Evolutionary conservation across 2,329 filamentous ascomycete species (phyloP).

Genomic region (Myrmaecium sp.): DNA sequence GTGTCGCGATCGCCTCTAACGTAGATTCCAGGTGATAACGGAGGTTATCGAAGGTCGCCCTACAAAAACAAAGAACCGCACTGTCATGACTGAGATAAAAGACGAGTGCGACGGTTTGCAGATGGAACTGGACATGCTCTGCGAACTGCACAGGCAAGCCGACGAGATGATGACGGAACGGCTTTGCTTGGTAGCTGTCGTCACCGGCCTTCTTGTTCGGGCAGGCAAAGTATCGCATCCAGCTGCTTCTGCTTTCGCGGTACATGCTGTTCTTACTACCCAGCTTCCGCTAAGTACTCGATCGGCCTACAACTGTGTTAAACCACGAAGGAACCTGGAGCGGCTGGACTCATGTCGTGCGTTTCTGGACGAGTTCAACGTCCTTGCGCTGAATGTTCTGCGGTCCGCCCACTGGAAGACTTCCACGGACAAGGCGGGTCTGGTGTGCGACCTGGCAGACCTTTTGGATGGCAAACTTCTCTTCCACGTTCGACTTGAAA

Average conservation of each 20-base stretch:
- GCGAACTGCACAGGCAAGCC: too few relatives aligned
- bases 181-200: too few relatives aligned
- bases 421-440: constrained; percentile 8
- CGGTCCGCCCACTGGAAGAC: constrained; percentile 19
- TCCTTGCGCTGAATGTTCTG: constrained; percentile 20
- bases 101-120: too few relatives aligned
- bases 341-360: too few relatives aligned
- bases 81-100: constrained; percentile 15
- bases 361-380: constrained; percentile 22
- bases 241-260: constrained; percentile 23
- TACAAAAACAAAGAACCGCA: constrained; percentile 12
- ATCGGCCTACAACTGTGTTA: too few relatives aligned
- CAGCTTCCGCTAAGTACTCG: constrained; percentile 25
- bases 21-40: constrained; percentile 25
- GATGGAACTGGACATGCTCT: too few relatives aligned
- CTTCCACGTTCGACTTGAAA: too few relatives aligned
- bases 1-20: too few relatives aligned
- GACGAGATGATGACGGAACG: too few relatives aligned
- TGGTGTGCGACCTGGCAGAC: constrained; percentile 33
- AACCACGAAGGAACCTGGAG: constrained; percentile 14
- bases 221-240: too few relatives aligned
- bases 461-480: constrained; percentile 36
- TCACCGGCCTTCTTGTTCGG: too few relatives aligned
- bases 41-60: constrained; percentile 25
- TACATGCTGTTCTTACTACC: constrained; percentile 25